Conservation (phyloP, 1,139 yeast species). For the Nematodospora anomalae region DNA sequence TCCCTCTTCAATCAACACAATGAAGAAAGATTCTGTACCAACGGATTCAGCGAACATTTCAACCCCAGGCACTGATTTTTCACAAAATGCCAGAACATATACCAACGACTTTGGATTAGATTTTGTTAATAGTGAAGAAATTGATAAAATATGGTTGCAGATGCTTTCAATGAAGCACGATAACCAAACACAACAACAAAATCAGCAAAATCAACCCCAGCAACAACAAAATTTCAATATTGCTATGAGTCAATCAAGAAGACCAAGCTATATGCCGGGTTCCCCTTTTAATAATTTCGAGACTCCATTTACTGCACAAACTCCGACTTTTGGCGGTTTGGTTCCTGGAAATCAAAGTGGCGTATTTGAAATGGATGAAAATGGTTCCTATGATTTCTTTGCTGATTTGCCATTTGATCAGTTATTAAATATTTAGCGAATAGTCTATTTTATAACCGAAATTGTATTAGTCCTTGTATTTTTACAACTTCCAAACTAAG, state of each 20-base stretch:
- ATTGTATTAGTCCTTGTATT: too few species aligned
- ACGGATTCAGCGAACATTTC: conserved; percentile 8
- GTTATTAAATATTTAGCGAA: conserved; percentile 9
- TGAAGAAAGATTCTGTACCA: conserved; percentile 2
- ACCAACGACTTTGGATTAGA: conserved; percentile 24
- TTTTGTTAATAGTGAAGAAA: conserved; percentile 32
- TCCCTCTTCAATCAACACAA: conserved; percentile 6
- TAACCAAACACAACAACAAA: conserved; percentile 6
- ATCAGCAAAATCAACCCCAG: conserved; percentile 2
- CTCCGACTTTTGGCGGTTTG: conserved; percentile 6
- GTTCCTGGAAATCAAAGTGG: conserved; percentile 1
- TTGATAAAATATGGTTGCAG: conserved; percentile 43
- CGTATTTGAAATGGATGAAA: conserved; percentile 8
- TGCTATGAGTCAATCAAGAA: background rate
- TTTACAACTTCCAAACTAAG: too few species aligned
- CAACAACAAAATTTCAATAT: background rate
- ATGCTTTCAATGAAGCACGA: conserved; percentile 36
- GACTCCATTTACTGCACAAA: conserved; percentile 1
- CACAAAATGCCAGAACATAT: conserved; percentile 9
- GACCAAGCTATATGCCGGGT: background rate
- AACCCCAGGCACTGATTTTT: conserved; percentile 14
- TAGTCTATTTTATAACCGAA: background rate
- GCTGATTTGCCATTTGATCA: conserved; percentile 26
- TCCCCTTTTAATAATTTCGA: conserved; percentile 3
- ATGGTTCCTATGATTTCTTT: conserved; percentile 24